Base-by-base conservation (phyloP, 2,329 filamentous ascomycete species). In the Fusarium solani-melongenae region DNA sequence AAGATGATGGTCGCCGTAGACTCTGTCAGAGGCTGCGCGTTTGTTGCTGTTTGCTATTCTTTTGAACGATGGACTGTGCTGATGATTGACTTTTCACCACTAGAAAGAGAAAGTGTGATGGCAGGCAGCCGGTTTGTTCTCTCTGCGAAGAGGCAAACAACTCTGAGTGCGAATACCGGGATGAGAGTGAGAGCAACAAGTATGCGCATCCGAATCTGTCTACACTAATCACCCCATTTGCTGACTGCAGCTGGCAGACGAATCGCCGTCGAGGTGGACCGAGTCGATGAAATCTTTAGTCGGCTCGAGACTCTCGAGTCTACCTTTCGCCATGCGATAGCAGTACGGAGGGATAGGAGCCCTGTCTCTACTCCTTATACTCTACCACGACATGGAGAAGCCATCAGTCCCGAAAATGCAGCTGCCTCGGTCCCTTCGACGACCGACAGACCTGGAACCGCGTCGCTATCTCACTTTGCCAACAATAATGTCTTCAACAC, bases 401-500 rank as follows among this genome's bases (percentile, higher is more conserved):
- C 71, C 0, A 72, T 74, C 5, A 69, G 57, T 2, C 62, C 70
- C 11, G 73, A 67, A 3, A 59, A 64, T 20, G 46, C 60, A 3
- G 67, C 65, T 0, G 68, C 73, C 0, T 66, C 73, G 0, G 70
- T 76, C 0, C 73, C 70, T 5, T 66, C 73, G 11, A 65, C 68
- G 5, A 58, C 70, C 2, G 49, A 39, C 17, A 67, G 56, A 0
- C 70, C 73, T 0, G 70, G 65, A 5, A 67, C 64, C 20, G 62
- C 67, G 1, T 73, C 71, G 0, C 11, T 73, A 0, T 64, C 70
- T 0, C 73, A 76, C 11, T 74, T 75, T 15, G 73, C 73, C 1
- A 76, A 76, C 9, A 71, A 66, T 5, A 75, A 73, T 62, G 73
- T 72, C 1, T 71, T 75, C 29, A 75, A 75, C 38, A 75, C 73